Percentiles rank a stretch among this genome's conserved stretches.
phyloP scores from a whole-genome alignment of 257 asterid genomes.

The Nicotiana sylvestris region DNA sequence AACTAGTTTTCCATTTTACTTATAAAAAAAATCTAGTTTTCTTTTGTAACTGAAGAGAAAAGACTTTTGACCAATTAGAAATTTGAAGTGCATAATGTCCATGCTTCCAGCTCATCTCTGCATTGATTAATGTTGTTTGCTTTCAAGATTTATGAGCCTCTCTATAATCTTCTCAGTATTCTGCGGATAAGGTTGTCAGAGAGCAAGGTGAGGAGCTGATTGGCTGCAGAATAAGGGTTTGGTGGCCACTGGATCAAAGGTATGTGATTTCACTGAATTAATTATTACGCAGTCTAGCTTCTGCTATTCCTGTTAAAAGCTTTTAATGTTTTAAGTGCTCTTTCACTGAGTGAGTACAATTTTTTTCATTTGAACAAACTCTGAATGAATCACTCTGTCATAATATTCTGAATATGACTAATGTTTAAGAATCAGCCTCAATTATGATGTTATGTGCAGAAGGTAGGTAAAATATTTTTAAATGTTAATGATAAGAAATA shows the following conservation, averaged over 20 bases:
- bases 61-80: neutral
- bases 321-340: neutral
- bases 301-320: neutral
- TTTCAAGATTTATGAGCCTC: neutral
- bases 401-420: neutral
- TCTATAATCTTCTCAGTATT: constrained; percentile 15
- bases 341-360: neutral
- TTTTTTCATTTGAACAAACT: neutral
- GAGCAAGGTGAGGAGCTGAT: constrained; percentile 20
- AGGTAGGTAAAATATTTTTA: neutral
- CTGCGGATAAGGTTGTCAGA: constrained; percentile 10
- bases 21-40: too few species aligned
- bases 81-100: neutral
- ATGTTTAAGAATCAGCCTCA: neutral
- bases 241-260: constrained; percentile 37
- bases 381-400: neutral
- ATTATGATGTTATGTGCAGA: constrained; percentile 1
- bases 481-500: neutral
- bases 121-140: neutral
- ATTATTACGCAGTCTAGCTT: neutral
- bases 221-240: constrained; percentile 32
- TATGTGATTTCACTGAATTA: constrained; percentile 19
- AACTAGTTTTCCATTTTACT: neutral
- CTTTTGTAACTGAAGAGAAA: neutral
- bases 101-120: neutral